These are phyloP conservation scores for Phaseolus lunatus DNA, from an alignment of 306 rosid species.

Conservation along the genomic window DNA sequence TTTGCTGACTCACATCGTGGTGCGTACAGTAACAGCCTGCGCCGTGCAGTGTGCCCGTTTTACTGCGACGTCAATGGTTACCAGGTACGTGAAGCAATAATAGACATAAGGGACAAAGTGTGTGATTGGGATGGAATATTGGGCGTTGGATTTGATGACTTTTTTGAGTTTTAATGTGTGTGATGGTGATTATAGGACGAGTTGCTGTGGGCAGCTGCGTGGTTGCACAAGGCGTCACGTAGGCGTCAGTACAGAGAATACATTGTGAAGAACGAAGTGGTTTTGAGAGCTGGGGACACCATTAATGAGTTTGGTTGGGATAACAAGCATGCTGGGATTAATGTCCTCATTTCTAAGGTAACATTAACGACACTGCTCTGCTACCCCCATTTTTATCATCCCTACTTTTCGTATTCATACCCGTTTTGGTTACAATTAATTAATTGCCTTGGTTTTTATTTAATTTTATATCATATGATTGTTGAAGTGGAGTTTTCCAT, in stretches of 20 bases:
- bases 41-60: slow-evolving; percentile 84
- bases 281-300: slow-evolving; percentile 90
- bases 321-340: slow-evolving; percentile 99
- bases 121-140: neutral
- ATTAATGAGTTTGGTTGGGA: slow-evolving; percentile 99
- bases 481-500: slow-evolving; percentile 4
- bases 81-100: slow-evolving; percentile 59
- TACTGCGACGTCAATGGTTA: slow-evolving; percentile 93
- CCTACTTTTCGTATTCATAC: neutral
- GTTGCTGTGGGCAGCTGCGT: slow-evolving; percentile 95
- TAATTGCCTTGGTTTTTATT: neutral
- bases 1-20: slow-evolving; percentile 97
- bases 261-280: slow-evolving; percentile 86
- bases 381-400: neutral
- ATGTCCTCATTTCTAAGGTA: slow-evolving; percentile 94
- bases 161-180: too few species aligned
- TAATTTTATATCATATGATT: neutral
- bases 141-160: slow-evolving; percentile 52
- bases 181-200: slow-evolving; percentile 65
- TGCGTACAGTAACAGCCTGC: slow-evolving; percentile 88
- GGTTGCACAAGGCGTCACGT: slow-evolving; percentile 97
- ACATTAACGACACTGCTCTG: neutral
- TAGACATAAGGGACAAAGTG: neutral
- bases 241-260: slow-evolving; percentile 88
- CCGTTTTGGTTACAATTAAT: neutral